These are phyloP conservation scores for Mucor plumbeus DNA, from an alignment of 371 early-diverging fungal genomes.

Conservation along the genomic window DNA sequence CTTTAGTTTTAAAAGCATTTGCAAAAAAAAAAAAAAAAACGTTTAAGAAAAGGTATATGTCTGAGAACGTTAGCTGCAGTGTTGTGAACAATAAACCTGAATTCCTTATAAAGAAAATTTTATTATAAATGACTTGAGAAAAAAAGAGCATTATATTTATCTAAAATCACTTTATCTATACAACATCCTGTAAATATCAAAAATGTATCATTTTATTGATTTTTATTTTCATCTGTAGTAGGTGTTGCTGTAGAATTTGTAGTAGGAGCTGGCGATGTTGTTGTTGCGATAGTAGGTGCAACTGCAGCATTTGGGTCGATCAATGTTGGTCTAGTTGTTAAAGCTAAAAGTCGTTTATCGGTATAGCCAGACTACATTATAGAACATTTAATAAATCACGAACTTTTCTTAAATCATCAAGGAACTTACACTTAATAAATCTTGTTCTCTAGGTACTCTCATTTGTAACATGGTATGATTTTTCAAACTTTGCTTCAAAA, in stretches of 20 bases:
- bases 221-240: background rate
- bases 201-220: background rate
- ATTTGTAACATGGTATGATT: slow-evolving; percentile 36
- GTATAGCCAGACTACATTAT: slow-evolving; percentile 51
- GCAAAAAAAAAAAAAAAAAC: too few species aligned
- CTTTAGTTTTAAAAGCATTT: too few species aligned
- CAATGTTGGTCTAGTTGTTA: slow-evolving; percentile 30
- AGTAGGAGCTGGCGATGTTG: background rate
- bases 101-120: too few species aligned
- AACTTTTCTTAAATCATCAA: background rate
- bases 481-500: slow-evolving; percentile 38
- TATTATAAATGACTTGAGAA: too few species aligned
- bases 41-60: too few species aligned
- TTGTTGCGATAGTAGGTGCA: background rate
- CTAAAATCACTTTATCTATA: too few species aligned
- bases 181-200: too few species aligned
- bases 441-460: slow-evolving; percentile 42
- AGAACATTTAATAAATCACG: slow-evolving; percentile 2
- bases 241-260: background rate
- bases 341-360: slow-evolving; percentile 47
- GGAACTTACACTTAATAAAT: slow-evolving; percentile 37
- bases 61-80: too few species aligned
- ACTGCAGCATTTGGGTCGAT: background rate
- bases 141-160: too few species aligned
- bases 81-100: too few species aligned